A percentile compares a stretch with the other conserved stretches of the same genome.
Evolutionary conservation across 2,329 filamentous ascomycete genomes (phyloP).

Genomic region (Scopulariopsis brevicaulis): DNA sequence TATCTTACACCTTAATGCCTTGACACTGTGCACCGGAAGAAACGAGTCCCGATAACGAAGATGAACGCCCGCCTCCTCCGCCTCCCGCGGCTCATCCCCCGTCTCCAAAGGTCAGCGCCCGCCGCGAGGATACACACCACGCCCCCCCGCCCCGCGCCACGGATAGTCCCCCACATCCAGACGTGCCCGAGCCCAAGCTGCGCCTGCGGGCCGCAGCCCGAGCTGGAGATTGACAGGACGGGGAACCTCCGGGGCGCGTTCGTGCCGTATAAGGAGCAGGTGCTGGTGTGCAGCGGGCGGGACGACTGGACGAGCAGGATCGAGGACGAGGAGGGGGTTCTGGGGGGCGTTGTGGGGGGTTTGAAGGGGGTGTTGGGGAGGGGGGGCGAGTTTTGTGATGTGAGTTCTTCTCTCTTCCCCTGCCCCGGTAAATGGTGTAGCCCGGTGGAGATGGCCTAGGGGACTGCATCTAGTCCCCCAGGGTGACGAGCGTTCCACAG

Average conservation of each 20-base stretch:
- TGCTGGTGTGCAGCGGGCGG: conserved; percentile 72
- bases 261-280: conserved; percentile 66
- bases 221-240: conserved; percentile 63
- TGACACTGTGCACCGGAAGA: neutral
- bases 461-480: no score
- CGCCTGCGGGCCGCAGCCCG: conserved; percentile 54
- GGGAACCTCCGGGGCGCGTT: conserved; percentile 66
- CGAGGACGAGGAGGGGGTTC: conserved; percentile 61
- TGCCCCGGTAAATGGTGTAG: no score
- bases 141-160: neutral
- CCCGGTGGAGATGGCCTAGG: no score
- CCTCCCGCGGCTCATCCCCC: neutral
- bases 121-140: neutral
- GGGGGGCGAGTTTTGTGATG: conserved; percentile 56
- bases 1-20: neutral
- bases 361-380: conserved; percentile 60
- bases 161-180: conserved; percentile 24
- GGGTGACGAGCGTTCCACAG: no score
- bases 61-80: neutral
- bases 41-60: neutral
- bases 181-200: conserved; percentile 69
- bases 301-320: conserved; percentile 75
- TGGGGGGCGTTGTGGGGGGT: conserved; percentile 51
- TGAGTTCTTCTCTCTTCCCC: conserved; percentile 22
- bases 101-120: neutral